These are phyloP conservation scores for Debaryomyces sp. DNA, from an alignment of 1,139 yeast genomes.

Conservation along the genomic window DNA sequence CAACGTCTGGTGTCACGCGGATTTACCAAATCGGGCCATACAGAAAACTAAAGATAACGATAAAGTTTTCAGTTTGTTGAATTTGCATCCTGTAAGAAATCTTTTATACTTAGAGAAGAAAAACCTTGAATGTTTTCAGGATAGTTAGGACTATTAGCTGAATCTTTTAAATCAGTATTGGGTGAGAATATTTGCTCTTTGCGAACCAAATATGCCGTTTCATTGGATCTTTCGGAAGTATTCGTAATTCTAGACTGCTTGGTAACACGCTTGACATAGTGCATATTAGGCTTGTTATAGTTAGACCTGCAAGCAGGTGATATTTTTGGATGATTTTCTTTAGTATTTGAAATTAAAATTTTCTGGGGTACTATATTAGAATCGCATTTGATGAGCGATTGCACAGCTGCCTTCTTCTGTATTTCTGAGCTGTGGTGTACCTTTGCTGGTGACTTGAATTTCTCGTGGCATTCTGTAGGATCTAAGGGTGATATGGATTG, in stretches of 20 bases:
- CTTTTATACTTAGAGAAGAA: neutral
- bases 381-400: neutral
- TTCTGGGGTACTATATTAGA: neutral
- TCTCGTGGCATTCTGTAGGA: neutral
- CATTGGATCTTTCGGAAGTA: neutral
- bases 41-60: neutral
- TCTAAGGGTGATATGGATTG: neutral
- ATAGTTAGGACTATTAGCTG: neutral
- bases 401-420: neutral
- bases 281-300: neutral
- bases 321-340: neutral
- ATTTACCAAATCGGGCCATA: neutral
- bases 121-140: neutral
- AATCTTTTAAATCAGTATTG: neutral
- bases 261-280: neutral
- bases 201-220: neutral
- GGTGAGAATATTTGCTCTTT: neutral
- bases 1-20: conserved; percentile 3
- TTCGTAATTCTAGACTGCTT: neutral
- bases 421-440: neutral
- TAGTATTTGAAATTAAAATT: neutral
- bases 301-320: neutral
- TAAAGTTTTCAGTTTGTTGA: neutral
- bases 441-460: neutral
- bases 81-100: neutral